Percentiles rank a stretch among this genome's conserved stretches.
Conservation (phyloP, 1,284 basidiomycete species). For the Lignosus rhinocerotis region DNA sequence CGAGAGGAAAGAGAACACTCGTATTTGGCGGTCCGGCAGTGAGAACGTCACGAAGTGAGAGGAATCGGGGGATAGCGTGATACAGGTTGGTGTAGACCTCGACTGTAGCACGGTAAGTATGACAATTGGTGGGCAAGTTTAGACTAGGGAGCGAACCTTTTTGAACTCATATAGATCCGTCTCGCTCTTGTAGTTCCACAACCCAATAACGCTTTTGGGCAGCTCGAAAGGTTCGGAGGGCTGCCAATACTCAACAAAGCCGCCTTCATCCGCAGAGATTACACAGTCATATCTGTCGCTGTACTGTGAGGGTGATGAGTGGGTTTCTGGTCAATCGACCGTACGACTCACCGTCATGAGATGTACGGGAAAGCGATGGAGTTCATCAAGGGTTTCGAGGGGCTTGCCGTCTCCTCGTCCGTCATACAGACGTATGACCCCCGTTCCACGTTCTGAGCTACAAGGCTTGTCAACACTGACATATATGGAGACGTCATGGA, state of each 20-base stretch:
- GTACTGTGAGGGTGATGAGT: conserved; percentile 56
- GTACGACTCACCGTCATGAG: conserved; percentile 77
- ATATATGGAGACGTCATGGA: neutral
- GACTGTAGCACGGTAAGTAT: conserved; percentile 51
- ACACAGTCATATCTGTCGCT: conserved; percentile 89
- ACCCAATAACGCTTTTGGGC: conserved; percentile 73
- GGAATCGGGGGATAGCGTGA: conserved; percentile 88
- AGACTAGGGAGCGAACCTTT: conserved; percentile 57
- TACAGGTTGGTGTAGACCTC: conserved; percentile 87
- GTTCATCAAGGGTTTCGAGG: conserved; percentile 68
- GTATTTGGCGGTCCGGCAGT: conserved; percentile 88
- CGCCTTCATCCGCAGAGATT: conserved; percentile 91
- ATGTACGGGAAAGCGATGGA: conserved; percentile 90
- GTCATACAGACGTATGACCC: conserved; percentile 88
- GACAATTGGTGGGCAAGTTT: neutral
- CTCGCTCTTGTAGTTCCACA: conserved; percentile 90
- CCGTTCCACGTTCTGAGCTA: conserved; percentile 79
- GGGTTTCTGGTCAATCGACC: conserved; percentile 1
- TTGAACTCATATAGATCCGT: conserved; percentile 99
- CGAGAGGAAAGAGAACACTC: conserved; percentile 88
- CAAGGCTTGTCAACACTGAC: conserved; percentile 27
- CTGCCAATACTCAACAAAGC: conserved; percentile 97
- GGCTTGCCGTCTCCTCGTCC: conserved; percentile 84
- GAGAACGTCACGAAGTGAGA: conserved; percentile 92
- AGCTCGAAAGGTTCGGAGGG: conserved; percentile 84